These are phyloP conservation scores for Amanita brunnescens DNA, from an alignment of 768 basidiomycete genomes.

Conservation along the genomic window DNA sequence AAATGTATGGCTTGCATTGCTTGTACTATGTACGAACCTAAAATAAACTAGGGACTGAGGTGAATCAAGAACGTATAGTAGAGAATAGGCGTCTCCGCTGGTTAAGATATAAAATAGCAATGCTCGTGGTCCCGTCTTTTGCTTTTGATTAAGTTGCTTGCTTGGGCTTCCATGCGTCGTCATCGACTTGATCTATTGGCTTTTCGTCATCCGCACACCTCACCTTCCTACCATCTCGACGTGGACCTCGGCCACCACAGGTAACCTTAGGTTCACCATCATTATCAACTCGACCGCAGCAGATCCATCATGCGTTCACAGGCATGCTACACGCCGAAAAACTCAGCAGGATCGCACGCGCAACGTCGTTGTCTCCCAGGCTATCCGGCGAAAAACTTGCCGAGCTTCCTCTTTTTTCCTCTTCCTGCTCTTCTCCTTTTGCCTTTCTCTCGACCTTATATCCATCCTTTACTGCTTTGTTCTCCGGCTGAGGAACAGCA, in stretches of 20 bases:
- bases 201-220: background rate
- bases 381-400: constrained; percentile 13
- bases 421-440: background rate
- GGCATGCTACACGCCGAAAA: constrained; percentile 16
- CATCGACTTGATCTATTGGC: background rate
- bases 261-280: background rate
- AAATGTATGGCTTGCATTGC: too few relatives aligned
- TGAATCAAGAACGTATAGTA: background rate
- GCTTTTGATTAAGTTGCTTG: background rate
- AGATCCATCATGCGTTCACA: constrained; percentile 5
- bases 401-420: background rate
- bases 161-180: background rate
- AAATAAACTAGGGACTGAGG: background rate
- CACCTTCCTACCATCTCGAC: background rate
- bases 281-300: background rate
- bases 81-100: background rate
- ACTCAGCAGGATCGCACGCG: constrained; percentile 17
- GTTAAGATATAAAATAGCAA: background rate
- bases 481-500: background rate
- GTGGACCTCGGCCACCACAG: background rate
- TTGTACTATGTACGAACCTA: background rate
- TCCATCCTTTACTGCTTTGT: constrained; percentile 2
- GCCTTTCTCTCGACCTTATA: background rate
- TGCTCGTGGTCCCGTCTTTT: background rate
- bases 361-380: constrained; percentile 17